phyloP scores from a whole-genome alignment of 2,329 filamentous ascomycete species.

The Trichoderma polysporum region DNA sequence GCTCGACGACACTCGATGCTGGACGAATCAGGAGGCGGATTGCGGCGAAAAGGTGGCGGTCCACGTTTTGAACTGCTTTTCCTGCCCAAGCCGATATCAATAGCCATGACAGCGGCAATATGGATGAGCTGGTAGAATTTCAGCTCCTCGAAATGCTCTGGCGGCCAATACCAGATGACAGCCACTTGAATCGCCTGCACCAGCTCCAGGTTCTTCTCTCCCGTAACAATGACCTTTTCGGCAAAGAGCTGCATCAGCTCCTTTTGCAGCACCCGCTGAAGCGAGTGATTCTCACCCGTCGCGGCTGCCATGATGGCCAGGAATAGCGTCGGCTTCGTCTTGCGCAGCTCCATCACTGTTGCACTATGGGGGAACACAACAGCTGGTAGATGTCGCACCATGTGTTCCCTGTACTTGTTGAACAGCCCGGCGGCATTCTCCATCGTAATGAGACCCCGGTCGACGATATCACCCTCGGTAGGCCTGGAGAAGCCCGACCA shows the following conservation, averaged over 20 bases:
- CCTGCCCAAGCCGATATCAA: conserved; percentile 75
- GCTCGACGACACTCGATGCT: conserved; percentile 56
- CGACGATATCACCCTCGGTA: conserved; percentile 52
- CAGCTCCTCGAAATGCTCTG: conserved; percentile 78
- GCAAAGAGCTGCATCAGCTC: conserved; percentile 73
- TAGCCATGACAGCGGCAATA: conserved; percentile 75
- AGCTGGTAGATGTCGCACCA: conserved; percentile 61
- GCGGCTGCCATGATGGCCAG: conserved; percentile 68
- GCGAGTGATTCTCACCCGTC: conserved; percentile 53
- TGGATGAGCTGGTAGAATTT: conserved; percentile 89
- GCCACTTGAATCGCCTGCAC: conserved; percentile 75
- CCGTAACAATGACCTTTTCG: conserved; percentile 70
- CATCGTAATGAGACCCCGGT: conserved; percentile 58
- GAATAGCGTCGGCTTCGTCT: conserved; percentile 64
- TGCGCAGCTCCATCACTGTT: conserved; percentile 56
- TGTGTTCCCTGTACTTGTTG: conserved; percentile 56
- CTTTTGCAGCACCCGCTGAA: conserved; percentile 62
- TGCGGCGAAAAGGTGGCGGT: conserved; percentile 41
- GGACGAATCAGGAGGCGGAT: conserved; percentile 49
- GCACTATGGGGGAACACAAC: conserved; percentile 58
- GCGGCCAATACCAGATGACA: conserved; percentile 83
- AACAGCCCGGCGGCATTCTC: conserved; percentile 57
- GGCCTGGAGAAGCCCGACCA: conserved; percentile 20
- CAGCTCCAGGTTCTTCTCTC: conserved; percentile 79
- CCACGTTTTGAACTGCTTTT: conserved; percentile 25